Evolutionary conservation across 805 yeast genomes (phyloP).

Genomic region (Pichia thaimueangensis): DNA sequence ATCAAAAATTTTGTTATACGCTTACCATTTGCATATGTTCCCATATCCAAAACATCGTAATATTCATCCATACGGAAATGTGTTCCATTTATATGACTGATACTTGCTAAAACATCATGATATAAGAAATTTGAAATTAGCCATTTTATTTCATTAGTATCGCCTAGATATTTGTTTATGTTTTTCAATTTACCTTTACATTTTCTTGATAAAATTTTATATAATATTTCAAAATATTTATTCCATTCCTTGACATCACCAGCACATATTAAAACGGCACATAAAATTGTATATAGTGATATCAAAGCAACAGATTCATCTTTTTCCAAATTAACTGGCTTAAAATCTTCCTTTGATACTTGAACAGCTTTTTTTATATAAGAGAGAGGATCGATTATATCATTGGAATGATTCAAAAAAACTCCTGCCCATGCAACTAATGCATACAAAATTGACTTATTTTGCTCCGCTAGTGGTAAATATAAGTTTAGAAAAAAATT

Average conservation of each 20-base stretch:
- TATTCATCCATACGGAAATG: conserved; percentile 28
- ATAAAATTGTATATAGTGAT: conserved; percentile 19
- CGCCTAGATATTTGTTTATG: conserved; percentile 7
- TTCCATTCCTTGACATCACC: conserved; percentile 21
- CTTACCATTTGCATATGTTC: neutral
- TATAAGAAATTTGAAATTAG: conserved; percentile 32
- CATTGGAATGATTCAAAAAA: conserved; percentile 14
- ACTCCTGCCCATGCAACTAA: conserved; percentile 50
- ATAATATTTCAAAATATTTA: conserved; percentile 14
- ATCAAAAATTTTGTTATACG: no score
- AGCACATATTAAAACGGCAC: conserved; percentile 24
- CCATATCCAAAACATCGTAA: conserved; percentile 20
- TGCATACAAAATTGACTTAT: conserved; percentile 40
- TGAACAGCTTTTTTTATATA: conserved; percentile 6
- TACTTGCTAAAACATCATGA: conserved; percentile 34
- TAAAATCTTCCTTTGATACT: neutral
- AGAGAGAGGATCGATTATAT: neutral
- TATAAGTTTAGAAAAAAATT: conserved; percentile 47
- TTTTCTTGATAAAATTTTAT: conserved; percentile 19
- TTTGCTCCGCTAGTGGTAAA: conserved; percentile 46
- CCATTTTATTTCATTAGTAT: conserved; percentile 28
- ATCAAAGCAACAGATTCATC: conserved; percentile 15
- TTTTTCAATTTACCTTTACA: conserved; percentile 25
- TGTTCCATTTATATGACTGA: conserved; percentile 31
- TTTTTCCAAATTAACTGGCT: conserved; percentile 2